These are phyloP conservation scores for Euphorbia schlechtendalii DNA, from an alignment of 441 rosid genomes.

Conservation along the genomic window DNA sequence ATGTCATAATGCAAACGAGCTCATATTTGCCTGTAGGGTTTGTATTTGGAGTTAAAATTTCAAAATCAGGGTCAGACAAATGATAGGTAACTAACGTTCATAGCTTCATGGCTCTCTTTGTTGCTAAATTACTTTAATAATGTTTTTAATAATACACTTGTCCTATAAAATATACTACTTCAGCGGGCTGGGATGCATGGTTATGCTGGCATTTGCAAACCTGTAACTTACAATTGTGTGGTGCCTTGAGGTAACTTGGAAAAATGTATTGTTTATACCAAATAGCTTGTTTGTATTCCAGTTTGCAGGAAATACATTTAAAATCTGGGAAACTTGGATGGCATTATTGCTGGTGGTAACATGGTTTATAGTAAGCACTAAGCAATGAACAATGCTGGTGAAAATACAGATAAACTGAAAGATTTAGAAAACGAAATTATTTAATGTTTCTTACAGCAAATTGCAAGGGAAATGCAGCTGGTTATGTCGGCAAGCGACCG, in stretches of 20 bases:
- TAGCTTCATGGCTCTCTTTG: conserved; percentile 21
- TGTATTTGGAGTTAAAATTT: too few relatives aligned
- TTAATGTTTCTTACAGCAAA: background rate
- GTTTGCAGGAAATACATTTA: conserved; percentile 31
- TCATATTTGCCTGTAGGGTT: too few relatives aligned
- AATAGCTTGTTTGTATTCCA: too few relatives aligned
- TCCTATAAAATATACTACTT: conserved; percentile 23
- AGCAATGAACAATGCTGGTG: conserved; percentile 10
- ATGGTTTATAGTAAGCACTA: conserved; percentile 6
- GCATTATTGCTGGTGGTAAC: conserved; percentile 9
- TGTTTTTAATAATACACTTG: too few relatives aligned
- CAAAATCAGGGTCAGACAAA: too few relatives aligned
- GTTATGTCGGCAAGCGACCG: too few relatives aligned
- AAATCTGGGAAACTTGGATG: too few relatives aligned
- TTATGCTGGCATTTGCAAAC: too few relatives aligned
- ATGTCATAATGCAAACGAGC: too few relatives aligned
- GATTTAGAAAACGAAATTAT: background rate
- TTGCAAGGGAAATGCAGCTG: background rate
- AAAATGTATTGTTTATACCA: conserved; percentile 10
- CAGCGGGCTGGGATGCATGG: conserved; percentile 23
- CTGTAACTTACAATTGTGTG: conserved; percentile 17
- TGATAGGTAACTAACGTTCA: conserved; percentile 23
- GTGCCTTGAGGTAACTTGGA: conserved; percentile 27
- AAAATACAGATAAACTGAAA: background rate
- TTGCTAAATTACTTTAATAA: too few relatives aligned